A percentile compares a stretch with the other conserved stretches of the same genome.
Conservation (phyloP, 768 basidiomycete genomes). For the Mycena haematopus region DNA sequence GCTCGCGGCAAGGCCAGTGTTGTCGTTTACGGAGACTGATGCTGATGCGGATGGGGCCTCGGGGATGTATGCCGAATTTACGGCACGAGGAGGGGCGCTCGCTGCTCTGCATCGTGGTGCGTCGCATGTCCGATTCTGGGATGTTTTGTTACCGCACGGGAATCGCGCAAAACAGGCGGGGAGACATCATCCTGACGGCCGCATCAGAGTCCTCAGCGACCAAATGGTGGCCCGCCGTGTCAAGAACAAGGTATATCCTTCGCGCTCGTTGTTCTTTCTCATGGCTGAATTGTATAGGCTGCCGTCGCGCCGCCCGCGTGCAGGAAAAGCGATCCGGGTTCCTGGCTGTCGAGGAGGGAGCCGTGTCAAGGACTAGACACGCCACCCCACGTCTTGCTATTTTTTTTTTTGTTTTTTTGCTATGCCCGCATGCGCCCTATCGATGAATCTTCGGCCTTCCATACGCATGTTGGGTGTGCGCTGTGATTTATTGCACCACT, state of each 20-base stretch:
- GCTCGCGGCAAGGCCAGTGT: conserved; percentile 58
- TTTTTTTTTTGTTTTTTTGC: too few species aligned
- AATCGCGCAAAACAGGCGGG: conserved; percentile 33
- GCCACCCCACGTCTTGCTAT: conserved; percentile 10
- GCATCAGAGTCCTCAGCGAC: conserved; percentile 95
- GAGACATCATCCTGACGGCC: conserved; percentile 57
- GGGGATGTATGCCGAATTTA: conserved; percentile 63
- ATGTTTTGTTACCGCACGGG: conserved; percentile 60
- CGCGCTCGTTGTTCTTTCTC: conserved; percentile 9
- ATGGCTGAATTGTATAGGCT: conserved; percentile 56
- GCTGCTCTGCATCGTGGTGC: conserved; percentile 74
- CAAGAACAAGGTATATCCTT: conserved; percentile 90
- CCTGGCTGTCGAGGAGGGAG: conserved; percentile 82
- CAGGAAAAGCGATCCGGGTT: conserved; percentile 92
- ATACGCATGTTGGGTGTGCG: conserved; percentile 8
- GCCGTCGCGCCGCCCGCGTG: conserved; percentile 85
- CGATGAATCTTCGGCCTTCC: conserved; percentile 14
- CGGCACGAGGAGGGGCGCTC: conserved; percentile 68
- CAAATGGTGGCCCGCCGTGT: conserved; percentile 99
- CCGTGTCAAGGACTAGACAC: conserved; percentile 51
- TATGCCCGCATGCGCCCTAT: conserved; percentile 19
- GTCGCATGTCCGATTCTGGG: conserved; percentile 78
- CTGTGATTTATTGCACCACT: not conserved
- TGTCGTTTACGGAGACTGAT: conserved; percentile 80
- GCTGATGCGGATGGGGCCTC: conserved; percentile 69